Evolutionary conservation across 768 basidiomycete species (phyloP).

Genomic region (Suillus cothurnatus): DNA sequence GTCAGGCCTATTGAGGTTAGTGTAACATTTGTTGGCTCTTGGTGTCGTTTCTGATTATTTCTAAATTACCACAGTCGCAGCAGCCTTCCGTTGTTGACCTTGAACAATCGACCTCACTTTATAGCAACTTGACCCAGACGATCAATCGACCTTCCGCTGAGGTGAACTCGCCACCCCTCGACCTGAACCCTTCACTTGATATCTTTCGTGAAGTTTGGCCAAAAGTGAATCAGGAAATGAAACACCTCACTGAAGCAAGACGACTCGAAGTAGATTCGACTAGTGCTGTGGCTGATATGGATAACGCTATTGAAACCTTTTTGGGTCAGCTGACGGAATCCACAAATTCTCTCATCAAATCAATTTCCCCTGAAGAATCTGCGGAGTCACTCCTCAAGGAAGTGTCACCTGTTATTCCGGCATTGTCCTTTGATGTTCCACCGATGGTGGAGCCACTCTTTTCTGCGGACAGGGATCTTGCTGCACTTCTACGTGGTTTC

Average conservation of each 20-base stretch:
- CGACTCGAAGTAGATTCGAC: not conserved
- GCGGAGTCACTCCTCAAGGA: slow-evolving; percentile 33
- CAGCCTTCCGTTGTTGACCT: not conserved
- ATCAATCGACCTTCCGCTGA: slow-evolving; percentile 11
- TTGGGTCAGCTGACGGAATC: slow-evolving; percentile 2
- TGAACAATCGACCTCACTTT: not conserved
- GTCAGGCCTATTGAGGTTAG: slow-evolving; percentile 10
- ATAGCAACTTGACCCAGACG: not conserved
- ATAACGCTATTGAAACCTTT: not conserved
- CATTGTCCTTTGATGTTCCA: slow-evolving; percentile 15
- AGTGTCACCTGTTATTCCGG: slow-evolving; percentile 28
- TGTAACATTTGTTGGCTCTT: not conserved
- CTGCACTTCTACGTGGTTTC: slow-evolving; percentile 35
- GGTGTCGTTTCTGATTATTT: not conserved
- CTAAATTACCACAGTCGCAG: not conserved
- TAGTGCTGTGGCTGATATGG: not conserved
- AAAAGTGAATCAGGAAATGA: slow-evolving; percentile 39
- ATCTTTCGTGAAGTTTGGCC: slow-evolving; percentile 35
- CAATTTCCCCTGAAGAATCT: slow-evolving; percentile 23
- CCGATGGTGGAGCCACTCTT: slow-evolving; percentile 6
- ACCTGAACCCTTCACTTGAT: slow-evolving; percentile 18
- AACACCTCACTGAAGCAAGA: slow-evolving; percentile 29
- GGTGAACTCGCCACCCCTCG: slow-evolving; percentile 19
- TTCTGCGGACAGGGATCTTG: slow-evolving; percentile 29
- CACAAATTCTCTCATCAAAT: slow-evolving; percentile 29